Percentiles rank a stretch among this genome's conserved stretches.
phyloP scores from a whole-genome alignment of 1,284 basidiomycete genomes.

The Afroboletus lepidellus region DNA sequence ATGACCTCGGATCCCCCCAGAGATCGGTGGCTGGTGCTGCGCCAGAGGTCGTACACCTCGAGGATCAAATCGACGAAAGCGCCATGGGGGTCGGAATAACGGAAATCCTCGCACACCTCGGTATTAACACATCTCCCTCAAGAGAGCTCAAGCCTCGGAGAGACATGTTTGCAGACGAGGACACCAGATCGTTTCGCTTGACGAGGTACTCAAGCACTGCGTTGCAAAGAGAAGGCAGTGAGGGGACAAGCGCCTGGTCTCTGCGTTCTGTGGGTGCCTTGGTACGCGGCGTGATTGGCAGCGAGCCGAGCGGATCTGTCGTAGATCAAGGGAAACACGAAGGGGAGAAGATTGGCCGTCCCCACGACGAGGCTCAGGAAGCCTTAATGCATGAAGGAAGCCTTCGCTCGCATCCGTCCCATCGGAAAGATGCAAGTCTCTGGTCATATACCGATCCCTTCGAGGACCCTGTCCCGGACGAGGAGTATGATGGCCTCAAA shows the following conservation, averaged over 20 bases:
- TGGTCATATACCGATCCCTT: slow-evolving; percentile 31
- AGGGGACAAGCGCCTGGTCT: slow-evolving; percentile 47
- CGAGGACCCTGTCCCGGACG: slow-evolving; percentile 23
- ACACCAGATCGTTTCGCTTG: slow-evolving; percentile 51
- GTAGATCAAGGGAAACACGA: slow-evolving; percentile 29
- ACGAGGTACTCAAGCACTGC: slow-evolving; percentile 30
- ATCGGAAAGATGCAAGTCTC: slow-evolving; percentile 15
- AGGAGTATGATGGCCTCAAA: slow-evolving; percentile 20
- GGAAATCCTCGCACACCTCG: slow-evolving; percentile 22
- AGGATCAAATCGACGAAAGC: slow-evolving; percentile 4
- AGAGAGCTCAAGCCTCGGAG: slow-evolving; percentile 35
- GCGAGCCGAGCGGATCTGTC: slow-evolving; percentile 36
- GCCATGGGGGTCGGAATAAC: slow-evolving; percentile 6
- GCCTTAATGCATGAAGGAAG: slow-evolving; percentile 23
- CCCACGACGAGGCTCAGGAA: slow-evolving; percentile 16
- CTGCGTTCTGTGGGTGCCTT: slow-evolving; percentile 51
- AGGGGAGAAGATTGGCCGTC: slow-evolving; percentile 44
- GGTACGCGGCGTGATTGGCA: slow-evolving; percentile 33
- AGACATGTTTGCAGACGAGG: slow-evolving; percentile 79
- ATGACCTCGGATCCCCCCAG: slow-evolving; percentile 22
- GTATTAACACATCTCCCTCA: slow-evolving; percentile 19
- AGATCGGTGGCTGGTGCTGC: slow-evolving; percentile 7
- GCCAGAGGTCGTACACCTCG: slow-evolving; percentile 3
- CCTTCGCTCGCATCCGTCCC: slow-evolving; percentile 8
- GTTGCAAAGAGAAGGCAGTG: slow-evolving; percentile 37